These are phyloP conservation scores for Oidiodendron maius DNA, from an alignment of 495 filamentous ascomycete genomes.

Conservation along the genomic window DNA sequence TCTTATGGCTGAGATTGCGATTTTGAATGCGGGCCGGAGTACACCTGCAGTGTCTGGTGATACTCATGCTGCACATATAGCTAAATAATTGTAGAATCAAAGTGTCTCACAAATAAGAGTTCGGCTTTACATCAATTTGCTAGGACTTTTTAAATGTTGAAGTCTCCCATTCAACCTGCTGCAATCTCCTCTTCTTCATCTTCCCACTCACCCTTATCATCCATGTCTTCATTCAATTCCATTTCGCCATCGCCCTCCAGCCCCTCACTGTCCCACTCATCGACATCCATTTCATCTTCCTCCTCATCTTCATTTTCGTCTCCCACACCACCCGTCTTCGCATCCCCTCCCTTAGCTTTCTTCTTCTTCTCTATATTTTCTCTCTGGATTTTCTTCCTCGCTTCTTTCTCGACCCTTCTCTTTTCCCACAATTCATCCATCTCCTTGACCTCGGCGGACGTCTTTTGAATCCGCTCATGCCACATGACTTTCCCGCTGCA, in stretches of 20 bases:
- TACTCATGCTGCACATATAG: too few species aligned
- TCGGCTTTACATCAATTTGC: too few species aligned
- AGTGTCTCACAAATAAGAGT: too few species aligned
- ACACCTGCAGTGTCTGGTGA: too few species aligned
- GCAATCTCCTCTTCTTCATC: slow-evolving; percentile 41
- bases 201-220: slow-evolving; percentile 47
- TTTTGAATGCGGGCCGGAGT: too few species aligned
- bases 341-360: slow-evolving; percentile 36
- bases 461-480: slow-evolving; percentile 90
- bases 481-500: slow-evolving; percentile 92
- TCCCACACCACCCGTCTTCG: too few species aligned
- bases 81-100: too few species aligned
- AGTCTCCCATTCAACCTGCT: slow-evolving; percentile 14
- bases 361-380: slow-evolving; percentile 85
- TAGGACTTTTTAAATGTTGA: too few species aligned
- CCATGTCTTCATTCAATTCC: slow-evolving; percentile 47
- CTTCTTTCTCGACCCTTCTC: slow-evolving; percentile 73
- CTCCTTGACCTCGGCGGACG: slow-evolving; percentile 64
- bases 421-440: slow-evolving; percentile 77
- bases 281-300: slow-evolving; percentile 49
- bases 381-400: slow-evolving; percentile 70
- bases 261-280: slow-evolving; percentile 57
- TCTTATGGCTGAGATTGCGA: too few species aligned
- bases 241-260: slow-evolving; percentile 56
- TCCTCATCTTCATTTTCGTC: slow-evolving; percentile 43